Evolutionary conservation across 192 early-diverging fungal species (phyloP), one percentile per base, ranked within the genome.

Genomic region (Coemansia sp.): DNA sequence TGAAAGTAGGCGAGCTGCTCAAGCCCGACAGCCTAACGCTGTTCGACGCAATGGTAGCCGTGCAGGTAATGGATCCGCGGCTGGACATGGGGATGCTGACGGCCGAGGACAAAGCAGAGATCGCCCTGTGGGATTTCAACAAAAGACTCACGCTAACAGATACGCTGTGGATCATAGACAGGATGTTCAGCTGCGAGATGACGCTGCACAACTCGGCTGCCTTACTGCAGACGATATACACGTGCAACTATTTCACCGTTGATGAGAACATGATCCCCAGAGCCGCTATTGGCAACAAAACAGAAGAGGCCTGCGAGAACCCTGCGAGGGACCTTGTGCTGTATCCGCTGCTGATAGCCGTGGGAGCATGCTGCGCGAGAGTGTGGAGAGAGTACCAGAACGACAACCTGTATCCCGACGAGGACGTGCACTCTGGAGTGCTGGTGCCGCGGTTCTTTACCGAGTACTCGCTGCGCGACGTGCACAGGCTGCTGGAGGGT

Each of bases 31-130:
- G 71, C 37, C 63, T 82, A 13, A 60, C 74, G 8, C 53, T 76
- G 15, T 76, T 71, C 47, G 75, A 71, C 16, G 71, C 74, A 13
- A 70, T 82, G 74, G 73, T 65, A 1, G 72, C 79, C 37, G 41
- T 77, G 7, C 71, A 82, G 32, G 74, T 76, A 13, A 82, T 82
- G 79, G 71, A 82, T 60, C 61, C 79, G 10, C 75, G 71, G 42
- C 63, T 82, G 39, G 79, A 82, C 71, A 82, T 77, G 79, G 79
- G 79, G 42, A 71, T 82, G 71, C 65, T 74, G 19, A 63, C 65
- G 0, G 47, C 37, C 0, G 62, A 56, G 13, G 71, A 76, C 71
- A n/a, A 54, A 3, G 62, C 32, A 7, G 70, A 73, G 59, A 76
- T 71, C 19, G 57, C 61, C 15, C 64, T 67, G 7, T 82, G 79